These are phyloP conservation scores for Lathyrus oleraceus DNA, from an alignment of 306 rosid species.

Conservation along the genomic window DNA sequence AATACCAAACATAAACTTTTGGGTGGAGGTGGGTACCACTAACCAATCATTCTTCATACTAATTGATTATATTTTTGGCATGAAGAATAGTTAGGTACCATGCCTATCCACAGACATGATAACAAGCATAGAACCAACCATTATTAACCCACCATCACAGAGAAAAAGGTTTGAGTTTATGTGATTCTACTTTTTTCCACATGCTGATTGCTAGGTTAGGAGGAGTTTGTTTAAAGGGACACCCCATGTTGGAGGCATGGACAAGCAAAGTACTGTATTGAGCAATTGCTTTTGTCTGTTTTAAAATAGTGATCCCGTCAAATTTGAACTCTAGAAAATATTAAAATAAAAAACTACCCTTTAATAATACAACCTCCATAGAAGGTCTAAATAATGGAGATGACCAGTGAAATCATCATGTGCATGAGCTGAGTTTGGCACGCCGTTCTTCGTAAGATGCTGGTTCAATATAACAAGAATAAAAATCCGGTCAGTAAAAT, in stretches of 20 bases:
- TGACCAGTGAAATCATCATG: constrained; percentile 36
- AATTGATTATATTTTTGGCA: constrained; percentile 10
- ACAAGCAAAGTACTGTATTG: constrained; percentile 35
- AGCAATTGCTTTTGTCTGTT: constrained; percentile 41
- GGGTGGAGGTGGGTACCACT: constrained; percentile 34
- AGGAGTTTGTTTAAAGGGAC: constrained; percentile 38
- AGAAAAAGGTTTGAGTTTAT: constrained; percentile 21
- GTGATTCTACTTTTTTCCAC: constrained; percentile 46
- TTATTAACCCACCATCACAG: constrained; percentile 35
- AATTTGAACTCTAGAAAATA: background rate
- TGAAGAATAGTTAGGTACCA: constrained; percentile 20
- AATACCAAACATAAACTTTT: background rate
- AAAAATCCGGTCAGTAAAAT: constrained; percentile 22
- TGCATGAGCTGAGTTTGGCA: constrained; percentile 47
- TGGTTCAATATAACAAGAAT: constrained; percentile 43
- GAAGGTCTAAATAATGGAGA: constrained; percentile 20
- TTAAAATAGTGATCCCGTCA: constrained; percentile 11
- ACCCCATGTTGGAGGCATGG: constrained; percentile 31
- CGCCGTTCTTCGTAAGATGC: constrained; percentile 90
- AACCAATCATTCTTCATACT: constrained; percentile 20
- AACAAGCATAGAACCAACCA: constrained; percentile 30
- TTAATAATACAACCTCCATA: constrained; percentile 1
- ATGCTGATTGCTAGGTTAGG: constrained; percentile 35
- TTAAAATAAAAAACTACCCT: background rate
- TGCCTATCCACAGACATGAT: constrained; percentile 31